Base-by-base conservation (phyloP, 2,329 filamentous ascomycete species). In the Trichoderma sp. region DNA sequence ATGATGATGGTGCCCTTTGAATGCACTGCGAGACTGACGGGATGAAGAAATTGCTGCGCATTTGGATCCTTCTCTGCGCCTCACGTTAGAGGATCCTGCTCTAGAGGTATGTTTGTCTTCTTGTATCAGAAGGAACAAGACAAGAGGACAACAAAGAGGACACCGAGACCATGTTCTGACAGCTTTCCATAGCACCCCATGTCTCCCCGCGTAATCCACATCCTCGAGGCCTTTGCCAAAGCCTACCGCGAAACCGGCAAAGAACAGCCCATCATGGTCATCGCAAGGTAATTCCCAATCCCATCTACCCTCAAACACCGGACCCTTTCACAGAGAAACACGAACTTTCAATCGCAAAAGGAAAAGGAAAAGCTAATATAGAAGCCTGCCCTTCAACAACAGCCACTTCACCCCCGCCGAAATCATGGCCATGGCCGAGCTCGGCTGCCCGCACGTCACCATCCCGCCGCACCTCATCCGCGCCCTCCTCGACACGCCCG, bases 381-480 rank as follows among this genome's bases (percentile, higher is more conserved):
- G n/a, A 58, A 47, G 21, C 14, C 43, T 41, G 2, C 52, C n/a
- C 34, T 14, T 60, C 26, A 21, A 41, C 5, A 55, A 58, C 44
- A 69, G 68, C 45, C 63, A 68, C 43, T 65, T 68, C 58, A 69
- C 65, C 21, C 28, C 63, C 17, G 58, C 50, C 10, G 69, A 70
- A 56, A 63, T 69, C 45, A 54, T 70, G 44, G 67, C 68, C 39
- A 69, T 67, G 52, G 65, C 65, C 44, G 66, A 68, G 43, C 59
- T 70, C 24, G 66, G 67, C 51, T 69, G 68, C 62, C 68, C 67
- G 15, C 69, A 70, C 60, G 60, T 69, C 47, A 70, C 68, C 24
- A 66, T 69, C 64, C 43, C 66, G 1, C 65, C 67, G 1, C 44
- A 63, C 48, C 63, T 66, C 48, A 54, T 70, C 50, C 48, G 39